Conservation (phyloP, 139 green algal genomes). For the Mesotaenium endlicherianum region DNA sequence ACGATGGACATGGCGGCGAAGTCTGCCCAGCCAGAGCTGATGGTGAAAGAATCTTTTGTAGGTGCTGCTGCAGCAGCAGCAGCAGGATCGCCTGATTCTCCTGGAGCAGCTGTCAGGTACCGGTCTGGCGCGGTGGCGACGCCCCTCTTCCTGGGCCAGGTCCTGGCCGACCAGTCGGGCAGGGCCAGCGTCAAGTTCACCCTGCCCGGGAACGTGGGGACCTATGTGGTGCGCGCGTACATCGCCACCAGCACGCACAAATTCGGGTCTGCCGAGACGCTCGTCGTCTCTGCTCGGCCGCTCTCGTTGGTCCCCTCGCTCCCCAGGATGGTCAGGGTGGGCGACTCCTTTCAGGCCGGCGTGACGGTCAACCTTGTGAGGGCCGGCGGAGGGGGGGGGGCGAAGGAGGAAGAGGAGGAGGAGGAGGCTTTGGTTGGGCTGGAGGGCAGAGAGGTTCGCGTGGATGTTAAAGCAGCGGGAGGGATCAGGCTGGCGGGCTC, state of each 20-base stretch:
- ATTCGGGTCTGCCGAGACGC: slow-evolving; percentile 57
- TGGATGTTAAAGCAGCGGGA: neutral
- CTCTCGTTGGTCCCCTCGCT: slow-evolving; percentile 63
- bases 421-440: neutral
- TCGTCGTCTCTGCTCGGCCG: slow-evolving; percentile 55
- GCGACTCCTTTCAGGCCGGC: slow-evolving; percentile 62
- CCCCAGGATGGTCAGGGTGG: slow-evolving; percentile 61
- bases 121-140: too few species aligned
- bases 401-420: neutral
- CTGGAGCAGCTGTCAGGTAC: too few species aligned
- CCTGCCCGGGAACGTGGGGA: neutral
- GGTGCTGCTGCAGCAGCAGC: too few species aligned
- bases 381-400: neutral
- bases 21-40: too few species aligned
- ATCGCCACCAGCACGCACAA: neutral
- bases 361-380: slow-evolving; percentile 49
- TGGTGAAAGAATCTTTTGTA: too few species aligned
- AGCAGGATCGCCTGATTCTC: too few species aligned
- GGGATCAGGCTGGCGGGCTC: neutral
- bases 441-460: too few species aligned
- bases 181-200: neutral
- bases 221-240: neutral
- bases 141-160: too few species aligned
- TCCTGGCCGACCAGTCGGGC: too few species aligned
- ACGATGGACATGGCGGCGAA: too few species aligned